Evolutionary conservation across 75 land plant species (phyloP).

Genomic region (Pinus tabuliformis): DNA sequence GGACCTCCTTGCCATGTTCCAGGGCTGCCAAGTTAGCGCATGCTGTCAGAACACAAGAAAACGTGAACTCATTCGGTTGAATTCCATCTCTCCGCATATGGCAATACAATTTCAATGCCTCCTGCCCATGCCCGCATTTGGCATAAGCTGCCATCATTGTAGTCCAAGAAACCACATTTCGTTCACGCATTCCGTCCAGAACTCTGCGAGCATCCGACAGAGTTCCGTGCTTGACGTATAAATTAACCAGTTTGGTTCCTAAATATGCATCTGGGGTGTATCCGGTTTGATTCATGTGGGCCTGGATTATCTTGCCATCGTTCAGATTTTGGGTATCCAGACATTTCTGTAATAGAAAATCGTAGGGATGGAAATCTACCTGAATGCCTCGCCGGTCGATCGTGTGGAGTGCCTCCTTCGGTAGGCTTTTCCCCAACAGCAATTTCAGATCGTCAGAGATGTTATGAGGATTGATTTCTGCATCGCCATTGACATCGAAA

Average conservation of each 20-base stretch:
- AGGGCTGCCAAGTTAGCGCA: constrained; percentile 26
- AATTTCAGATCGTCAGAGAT: no score
- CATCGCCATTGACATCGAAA: no score
- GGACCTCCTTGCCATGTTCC: constrained; percentile 28
- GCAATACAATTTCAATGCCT: constrained; percentile 15
- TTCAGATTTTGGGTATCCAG: not conserved
- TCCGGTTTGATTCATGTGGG: not conserved
- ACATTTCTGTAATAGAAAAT: no score
- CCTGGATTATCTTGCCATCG: not conserved
- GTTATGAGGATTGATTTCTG: no score
- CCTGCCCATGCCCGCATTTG: constrained; percentile 17
- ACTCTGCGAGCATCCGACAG: no score
- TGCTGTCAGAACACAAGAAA: constrained; percentile 33
- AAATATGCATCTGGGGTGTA: not conserved
- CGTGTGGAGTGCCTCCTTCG: no score
- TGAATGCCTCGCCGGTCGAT: no score
- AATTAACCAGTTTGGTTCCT: no score
- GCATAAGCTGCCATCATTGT: constrained; percentile 43
- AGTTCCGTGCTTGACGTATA: no score
- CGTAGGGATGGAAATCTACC: no score
- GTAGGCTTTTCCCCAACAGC: no score
- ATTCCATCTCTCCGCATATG: constrained; percentile 14
- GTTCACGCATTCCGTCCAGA: no score
- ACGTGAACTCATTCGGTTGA: constrained; percentile 17
- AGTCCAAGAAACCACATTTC: constrained; percentile 29